phyloP scores from a whole-genome alignment of 371 early-diverging fungal genomes.

The Mucor velutinosus region DNA sequence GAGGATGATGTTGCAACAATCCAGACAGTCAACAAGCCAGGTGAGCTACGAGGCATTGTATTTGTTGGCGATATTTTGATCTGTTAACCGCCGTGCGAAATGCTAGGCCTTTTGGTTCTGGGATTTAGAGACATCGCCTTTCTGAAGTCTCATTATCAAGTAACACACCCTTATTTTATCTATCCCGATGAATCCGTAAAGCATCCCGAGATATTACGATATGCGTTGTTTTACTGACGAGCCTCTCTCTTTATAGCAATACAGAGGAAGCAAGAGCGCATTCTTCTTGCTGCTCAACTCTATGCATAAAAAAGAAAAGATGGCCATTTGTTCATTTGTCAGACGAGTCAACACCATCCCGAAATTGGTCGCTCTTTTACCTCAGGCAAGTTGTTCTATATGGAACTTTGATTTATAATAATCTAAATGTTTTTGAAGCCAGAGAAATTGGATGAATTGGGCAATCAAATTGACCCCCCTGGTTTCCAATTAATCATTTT shows the following conservation, averaged over 20 bases:
- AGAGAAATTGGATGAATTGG: slow-evolving; percentile 35
- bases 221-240: background rate
- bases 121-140: slow-evolving; percentile 61
- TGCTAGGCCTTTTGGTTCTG: slow-evolving; percentile 59
- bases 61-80: background rate
- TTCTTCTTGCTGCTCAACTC: slow-evolving; percentile 3
- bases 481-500: slow-evolving; percentile 67
- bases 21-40: slow-evolving; percentile 51
- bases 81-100: background rate
- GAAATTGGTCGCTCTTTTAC: slow-evolving; percentile 17
- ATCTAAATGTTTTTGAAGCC: slow-evolving; percentile 8
- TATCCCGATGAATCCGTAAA: slow-evolving; percentile 75
- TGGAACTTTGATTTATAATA: background rate
- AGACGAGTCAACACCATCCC: slow-evolving; percentile 11
- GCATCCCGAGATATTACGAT: background rate
- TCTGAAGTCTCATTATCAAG: slow-evolving; percentile 55
- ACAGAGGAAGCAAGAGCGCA: slow-evolving; percentile 7
- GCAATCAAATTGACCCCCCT: slow-evolving; percentile 50
- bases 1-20: slow-evolving; percentile 58
- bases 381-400: slow-evolving; percentile 14
- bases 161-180: slow-evolving; percentile 68
- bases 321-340: slow-evolving; percentile 20
- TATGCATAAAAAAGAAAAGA: slow-evolving; percentile 5
- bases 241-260: slow-evolving; percentile 9
- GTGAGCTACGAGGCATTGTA: slow-evolving; percentile 26